Conservation (phyloP, 2,329 filamentous ascomycete genomes). For the Alternaria gansuensis region DNA sequence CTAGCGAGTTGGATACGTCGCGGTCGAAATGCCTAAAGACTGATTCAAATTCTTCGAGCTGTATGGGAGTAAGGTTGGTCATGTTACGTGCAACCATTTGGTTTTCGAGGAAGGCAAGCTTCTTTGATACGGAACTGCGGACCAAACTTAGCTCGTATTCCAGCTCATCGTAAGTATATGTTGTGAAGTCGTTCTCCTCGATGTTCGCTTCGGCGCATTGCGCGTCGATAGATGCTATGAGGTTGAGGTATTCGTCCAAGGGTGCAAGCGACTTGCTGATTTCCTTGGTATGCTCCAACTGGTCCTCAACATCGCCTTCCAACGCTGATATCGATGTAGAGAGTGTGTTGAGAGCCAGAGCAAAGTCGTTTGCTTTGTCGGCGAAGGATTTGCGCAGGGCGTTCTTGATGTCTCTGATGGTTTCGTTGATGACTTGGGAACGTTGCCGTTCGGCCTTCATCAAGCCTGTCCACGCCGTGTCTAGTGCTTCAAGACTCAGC, state of each 20-base stretch:
- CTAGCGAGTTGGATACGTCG: slow-evolving; percentile 86
- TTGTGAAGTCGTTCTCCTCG: slow-evolving; percentile 99
- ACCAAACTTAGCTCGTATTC: slow-evolving; percentile 92
- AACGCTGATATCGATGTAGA: slow-evolving; percentile 95
- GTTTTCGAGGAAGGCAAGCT: slow-evolving; percentile 95
- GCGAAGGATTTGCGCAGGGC: slow-evolving; percentile 90
- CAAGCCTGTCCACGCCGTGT: slow-evolving; percentile 80
- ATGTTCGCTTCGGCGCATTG: slow-evolving; percentile 97
- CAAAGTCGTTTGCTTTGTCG: slow-evolving; percentile 98
- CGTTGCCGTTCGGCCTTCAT: slow-evolving; percentile 85
- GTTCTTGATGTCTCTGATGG: slow-evolving; percentile 98
- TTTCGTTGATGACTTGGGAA: slow-evolving; percentile 96
- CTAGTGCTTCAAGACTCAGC: slow-evolving; percentile 81
- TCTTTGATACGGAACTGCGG: slow-evolving; percentile 91
- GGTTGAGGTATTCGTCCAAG: slow-evolving; percentile 88
- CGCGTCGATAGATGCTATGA: slow-evolving; percentile 83
- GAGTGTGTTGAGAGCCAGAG: slow-evolving; percentile 91
- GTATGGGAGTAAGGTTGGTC: slow-evolving; percentile 98
- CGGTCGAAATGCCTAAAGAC: slow-evolving; percentile 98
- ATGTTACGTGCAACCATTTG: slow-evolving; percentile 98
- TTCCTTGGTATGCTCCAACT: slow-evolving; percentile 84
- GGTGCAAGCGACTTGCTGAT: slow-evolving; percentile 86
- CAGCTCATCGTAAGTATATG: slow-evolving; percentile 96
- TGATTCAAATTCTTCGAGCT: slow-evolving; percentile 97
- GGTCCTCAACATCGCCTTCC: slow-evolving; percentile 95